Base-by-base conservation (phyloP, 768 basidiomycete species). In the Tulasnella sp. region DNA sequence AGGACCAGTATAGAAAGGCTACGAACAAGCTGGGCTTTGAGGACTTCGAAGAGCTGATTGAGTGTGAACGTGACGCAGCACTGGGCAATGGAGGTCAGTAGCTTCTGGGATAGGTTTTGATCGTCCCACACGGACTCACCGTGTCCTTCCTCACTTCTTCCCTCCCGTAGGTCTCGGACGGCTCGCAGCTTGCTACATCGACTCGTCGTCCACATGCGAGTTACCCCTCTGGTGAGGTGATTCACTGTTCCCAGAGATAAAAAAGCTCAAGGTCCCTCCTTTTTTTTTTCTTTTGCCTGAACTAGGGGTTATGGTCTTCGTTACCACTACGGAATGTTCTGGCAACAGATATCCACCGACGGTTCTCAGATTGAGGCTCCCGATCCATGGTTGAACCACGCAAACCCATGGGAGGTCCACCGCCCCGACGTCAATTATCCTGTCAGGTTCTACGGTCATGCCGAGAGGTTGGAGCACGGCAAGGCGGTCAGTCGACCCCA, bases 131-230 rank as follows among this genome's bases (percentile, higher is more conserved):
- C 1, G 1, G 11, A 4, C 24, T 11, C 10, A 30, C 10, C 51
- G 42, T 17, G 11, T 4, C 24, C 19, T 54, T 46, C 12, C 42
- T 50, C 46, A 59, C 27, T 12, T 29, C 11, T 12, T 10, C 22
- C 21, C 19, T 25, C 43, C 30, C 24, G 1, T 42, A 62, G 61
- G 94, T 59, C 79, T 97, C 8, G 94, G 96, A 0, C 87, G 94
- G 29, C 80, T 99, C 46, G 96, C 96, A 0, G 94, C 96, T 0
- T 99, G 96, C 73, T 99, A 97, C 69, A 81, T 96, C 53, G 93
- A 97, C 68, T 90, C 87, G n/a, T 81, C 83, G 22, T 84, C 93
- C 2, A 87, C 87, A 8, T 83, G 90, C 67, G 85, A 93, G 70
- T 78, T 97, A 3, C 94, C 94, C 0, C 80, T 90, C 22, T 97